Evolutionary conservation across 352 stramenopile genomes (phyloP), one percentile per base, ranked within the genome.

Genomic region (Phytopythium oedochilum): DNA sequence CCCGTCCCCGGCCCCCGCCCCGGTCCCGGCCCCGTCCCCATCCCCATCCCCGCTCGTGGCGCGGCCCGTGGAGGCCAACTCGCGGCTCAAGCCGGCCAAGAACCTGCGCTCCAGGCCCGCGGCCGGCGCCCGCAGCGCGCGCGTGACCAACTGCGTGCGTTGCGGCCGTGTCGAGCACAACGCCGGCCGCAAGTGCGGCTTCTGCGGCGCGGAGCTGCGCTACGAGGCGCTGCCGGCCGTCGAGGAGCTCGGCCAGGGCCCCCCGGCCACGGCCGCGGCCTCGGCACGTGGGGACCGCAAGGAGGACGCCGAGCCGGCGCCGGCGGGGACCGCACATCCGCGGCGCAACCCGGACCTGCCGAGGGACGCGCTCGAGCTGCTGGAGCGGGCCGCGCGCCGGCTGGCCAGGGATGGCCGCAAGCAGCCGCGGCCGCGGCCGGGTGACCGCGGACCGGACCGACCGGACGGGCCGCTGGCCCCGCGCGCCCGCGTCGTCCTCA

Each of bases 141-240:
- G 26, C 23, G 69, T 89, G 43, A 86, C 87, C 57, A 91, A 91
- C 60, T 91, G 81, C 53, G 60, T 91, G 34, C 64, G 71, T 18
- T 91, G 81, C 49, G 81, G 81, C 7, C 61, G 64, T 35, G 84
- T 91, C 57, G 81, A 91, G 67, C 64, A 72, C 61, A 88, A 89
- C 43, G 74, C 65, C 49, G 66, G 57, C 10, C 71, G 72, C 17
- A 58, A 64, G 48, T 91, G 81, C 55, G 55, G 31, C 12, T 89
- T 88, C 54, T 91, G 81, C 51, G 68, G 71, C 23, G 59, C 64
- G 3, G 73, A 86, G 55, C 61, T 91, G 29, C 70, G 53, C 18
- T 91, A 91, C 52, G 75, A 79, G 36, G 65, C 71, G 53, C 43
- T 77, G 7, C 61, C 74, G 25, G 53, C 72, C 42, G 66, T 68